Conservation (phyloP, 208 protist genomes). For the Porcisia hertigi region DNA sequence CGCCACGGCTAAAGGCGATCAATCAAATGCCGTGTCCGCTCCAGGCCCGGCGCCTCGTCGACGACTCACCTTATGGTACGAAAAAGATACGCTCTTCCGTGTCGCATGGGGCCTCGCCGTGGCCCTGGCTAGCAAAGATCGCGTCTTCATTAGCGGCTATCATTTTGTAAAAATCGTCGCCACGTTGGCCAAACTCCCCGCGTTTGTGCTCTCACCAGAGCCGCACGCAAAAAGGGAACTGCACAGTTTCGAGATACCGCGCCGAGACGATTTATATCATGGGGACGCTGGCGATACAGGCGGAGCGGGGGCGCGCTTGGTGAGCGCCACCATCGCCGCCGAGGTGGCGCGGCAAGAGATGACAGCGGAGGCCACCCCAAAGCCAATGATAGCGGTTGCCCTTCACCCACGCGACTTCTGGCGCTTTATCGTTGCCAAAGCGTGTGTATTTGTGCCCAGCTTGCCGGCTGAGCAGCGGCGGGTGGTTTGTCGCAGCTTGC, state of each 20-base stretch:
- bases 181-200: slow-evolving; percentile 58
- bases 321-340: slow-evolving; percentile 10
- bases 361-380: slow-evolving; percentile 3
- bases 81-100: slow-evolving; percentile 47
- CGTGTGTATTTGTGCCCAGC: slow-evolving; percentile 73
- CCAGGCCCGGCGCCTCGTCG: background rate
- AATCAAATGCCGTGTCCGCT: background rate
- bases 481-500: slow-evolving; percentile 41
- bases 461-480: slow-evolving; percentile 48
- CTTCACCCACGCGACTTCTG: slow-evolving; percentile 62
- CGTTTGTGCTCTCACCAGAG: slow-evolving; percentile 41
- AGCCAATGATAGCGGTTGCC: slow-evolving; percentile 7
- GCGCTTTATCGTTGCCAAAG: slow-evolving; percentile 76
- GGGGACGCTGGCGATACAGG: background rate
- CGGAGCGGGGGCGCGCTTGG: background rate
- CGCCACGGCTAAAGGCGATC: too few species aligned
- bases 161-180: slow-evolving; percentile 79
- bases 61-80: slow-evolving; percentile 22
- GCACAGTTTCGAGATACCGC: slow-evolving; percentile 1
- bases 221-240: slow-evolving; percentile 17
- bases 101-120: slow-evolving; percentile 52
- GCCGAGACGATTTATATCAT: background rate
- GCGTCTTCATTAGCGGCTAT: slow-evolving; percentile 62
- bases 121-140: slow-evolving; percentile 53
- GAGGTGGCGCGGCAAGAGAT: slow-evolving; percentile 9